Conservation (phyloP, 176 grass and related monocot species). For the Hordeum marinum region DNA sequence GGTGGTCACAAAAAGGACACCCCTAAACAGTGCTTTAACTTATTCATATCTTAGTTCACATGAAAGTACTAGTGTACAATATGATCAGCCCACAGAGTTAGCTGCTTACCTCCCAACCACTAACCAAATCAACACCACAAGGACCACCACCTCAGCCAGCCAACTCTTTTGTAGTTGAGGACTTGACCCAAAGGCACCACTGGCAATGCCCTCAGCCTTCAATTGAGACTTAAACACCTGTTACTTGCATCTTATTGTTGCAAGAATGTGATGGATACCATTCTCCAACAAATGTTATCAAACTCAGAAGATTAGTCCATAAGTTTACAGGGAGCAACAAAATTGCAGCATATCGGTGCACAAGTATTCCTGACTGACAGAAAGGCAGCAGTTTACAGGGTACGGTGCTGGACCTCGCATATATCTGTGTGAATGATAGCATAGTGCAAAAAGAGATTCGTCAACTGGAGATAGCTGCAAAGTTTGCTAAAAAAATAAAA, state of each 20-base stretch:
- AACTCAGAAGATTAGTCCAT: not conserved
- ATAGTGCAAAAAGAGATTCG: not conserved
- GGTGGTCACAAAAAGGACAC: not conserved
- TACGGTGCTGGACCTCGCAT: not conserved
- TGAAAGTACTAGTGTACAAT: not conserved
- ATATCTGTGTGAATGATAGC: not conserved
- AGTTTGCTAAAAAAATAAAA: not conserved
- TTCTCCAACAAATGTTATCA: not conserved
- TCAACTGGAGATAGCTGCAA: not conserved
- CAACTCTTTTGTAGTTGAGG: not conserved
- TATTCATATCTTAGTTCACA: not conserved
- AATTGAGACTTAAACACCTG: not conserved
- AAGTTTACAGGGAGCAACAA: not conserved
- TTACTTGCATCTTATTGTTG: not conserved
- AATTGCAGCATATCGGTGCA: not conserved
- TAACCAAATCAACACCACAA: conserved; percentile 12
- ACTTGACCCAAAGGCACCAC: conserved; percentile 5
- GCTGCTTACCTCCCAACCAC: conserved; percentile 32
- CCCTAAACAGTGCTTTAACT: not conserved
- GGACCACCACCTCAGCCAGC: conserved; percentile 24
- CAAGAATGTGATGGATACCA: not conserved
- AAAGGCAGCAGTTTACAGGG: not conserved
- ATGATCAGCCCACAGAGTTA: conserved; percentile 13
- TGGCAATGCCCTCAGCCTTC: not conserved
- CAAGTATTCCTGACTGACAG: not conserved